Evolutionary conservation across 352 stramenopile species (phyloP), one percentile per base, ranked within the genome.

Genomic region (Phytophthora constricta): DNA sequence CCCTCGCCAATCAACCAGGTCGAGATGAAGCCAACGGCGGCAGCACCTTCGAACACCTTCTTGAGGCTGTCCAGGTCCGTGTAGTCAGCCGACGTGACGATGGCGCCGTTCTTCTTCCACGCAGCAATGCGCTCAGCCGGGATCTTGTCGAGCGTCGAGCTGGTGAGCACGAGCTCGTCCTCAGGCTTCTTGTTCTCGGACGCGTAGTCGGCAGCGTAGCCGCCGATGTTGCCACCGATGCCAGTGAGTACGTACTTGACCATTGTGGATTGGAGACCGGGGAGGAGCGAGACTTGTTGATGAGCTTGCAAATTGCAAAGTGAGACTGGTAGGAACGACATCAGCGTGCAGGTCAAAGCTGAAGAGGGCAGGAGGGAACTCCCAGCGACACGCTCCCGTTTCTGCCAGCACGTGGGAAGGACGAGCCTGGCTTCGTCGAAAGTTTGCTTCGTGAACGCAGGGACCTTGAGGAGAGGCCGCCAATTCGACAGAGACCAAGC

Each of bases 221-320:
- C 16, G 51, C 68, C 68, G 22, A 75, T 58, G 47, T 72, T 68
- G 28, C 68, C 68, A 17, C 65, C 68, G 39, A 65, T 55, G 14
- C 68, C 68, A 3, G 56, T 75, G 22, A 75, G 57, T 45, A 75
- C 68, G 68, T 64, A 75, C 62, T 75, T 75, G 62, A 62, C 51
- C 68, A 75, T 75, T 39, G 42, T 49, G 22, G 31, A 56, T 20
- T 34, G 37, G 47, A 27, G 28, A 42, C 25, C 5, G 31, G 19
- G 22, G 25, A 5, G 26, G 43, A 39, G 2, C 33, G 57, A 23
- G 22, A 25, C 63, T 71, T 71, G 63, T 19, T 67, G 33, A 20
- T 33, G 39, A 67, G 42, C n/a, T 62, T 59, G 55, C 48, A 37
- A 61, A 58, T 48, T 52, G 34, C 47, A 65, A 58, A 65, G 47